phyloP scores from a whole-genome alignment of 202 grass and related monocot genomes.

The Carex sylvatica region DNA sequence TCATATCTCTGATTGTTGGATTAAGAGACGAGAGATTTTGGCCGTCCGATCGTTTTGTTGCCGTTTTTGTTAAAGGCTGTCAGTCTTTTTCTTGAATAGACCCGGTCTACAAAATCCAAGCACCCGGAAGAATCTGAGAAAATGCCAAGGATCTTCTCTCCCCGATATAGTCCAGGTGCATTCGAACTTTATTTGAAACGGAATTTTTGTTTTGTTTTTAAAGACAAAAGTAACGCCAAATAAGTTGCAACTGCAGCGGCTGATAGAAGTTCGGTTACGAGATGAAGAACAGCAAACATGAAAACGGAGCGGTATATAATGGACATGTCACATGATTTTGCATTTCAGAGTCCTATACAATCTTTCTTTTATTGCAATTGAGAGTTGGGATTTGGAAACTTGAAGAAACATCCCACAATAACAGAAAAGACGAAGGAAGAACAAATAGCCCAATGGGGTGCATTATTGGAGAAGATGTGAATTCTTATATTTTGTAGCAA shows the following conservation, averaged over 20 bases:
- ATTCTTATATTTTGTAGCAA: not conserved
- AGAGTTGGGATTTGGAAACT: not conserved
- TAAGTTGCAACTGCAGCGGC: not conserved
- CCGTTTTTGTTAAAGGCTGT: not conserved
- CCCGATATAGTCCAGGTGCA: not conserved
- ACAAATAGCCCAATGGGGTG: not conserved
- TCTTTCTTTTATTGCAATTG: not conserved
- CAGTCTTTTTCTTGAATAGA: conserved; percentile 4
- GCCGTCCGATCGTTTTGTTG: not conserved
- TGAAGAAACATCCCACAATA: not conserved
- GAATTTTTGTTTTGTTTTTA: not conserved
- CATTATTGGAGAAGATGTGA: no score
- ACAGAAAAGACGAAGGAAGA: not conserved
- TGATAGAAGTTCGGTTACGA: not conserved
- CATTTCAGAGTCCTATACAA: no score
- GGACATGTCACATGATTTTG: not conserved
- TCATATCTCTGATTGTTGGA: not conserved
- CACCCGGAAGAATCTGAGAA: not conserved
- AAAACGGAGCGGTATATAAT: not conserved
- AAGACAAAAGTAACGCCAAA: not conserved
- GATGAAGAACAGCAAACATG: conserved; percentile 4
- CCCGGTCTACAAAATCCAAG: not conserved
- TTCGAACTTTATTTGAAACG: not conserved
- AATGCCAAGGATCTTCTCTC: not conserved
- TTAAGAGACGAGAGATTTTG: not conserved